Evolutionary conservation across 75 land plant species (phyloP), one percentile per base, ranked within the genome.

Genomic region (Selaginella tamariscina): DNA sequence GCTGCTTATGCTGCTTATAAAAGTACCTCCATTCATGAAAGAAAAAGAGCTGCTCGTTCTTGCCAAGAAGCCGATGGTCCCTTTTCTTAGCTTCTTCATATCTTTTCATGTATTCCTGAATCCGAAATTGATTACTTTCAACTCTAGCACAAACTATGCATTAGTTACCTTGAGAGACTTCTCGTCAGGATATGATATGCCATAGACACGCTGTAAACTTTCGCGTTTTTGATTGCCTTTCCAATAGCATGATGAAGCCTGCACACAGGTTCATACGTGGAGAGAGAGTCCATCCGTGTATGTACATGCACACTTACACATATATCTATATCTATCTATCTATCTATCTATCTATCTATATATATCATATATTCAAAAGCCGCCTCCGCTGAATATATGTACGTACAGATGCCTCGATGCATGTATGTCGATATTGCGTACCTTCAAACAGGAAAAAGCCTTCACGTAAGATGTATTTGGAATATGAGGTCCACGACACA

Each of bases 241-340:
- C 99, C 99, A 95, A 64, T 95, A 95, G 20, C 96, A 92, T 44
- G 99, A 84, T 64, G 99, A 95, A 32, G 97, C 96, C 99, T 95
- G 80, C 0, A 70, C 1, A 20, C 30, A 29, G 24, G 56, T n/a
- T n/a, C n/a, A n/a, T n/a, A n/a, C n/a, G n/a, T n/a, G n/a, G n/a
- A n/a, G n/a, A n/a, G n/a, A n/a, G n/a, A n/a, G n/a, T n/a, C n/a
- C n/a, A n/a, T n/a, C n/a, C n/a, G n/a, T n/a, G n/a, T n/a, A n/a
- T 39, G 5, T 39, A 39, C 5, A 39, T 39, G 49, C 5, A 39
- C 49, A 15, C 15, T 39, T 39, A 39, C 49, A 15, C 5, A 39
- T 5, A 39, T 5, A 39, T 5, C 49, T 5, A 15, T 39, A 5
- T 39, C 49, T 39, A 39, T 39, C 49, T 5, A 39, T 5, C 49